Evolutionary conservation across 306 rosid species (phyloP), one percentile per base, ranked within the genome.

Genomic region (Vigna radiata): DNA sequence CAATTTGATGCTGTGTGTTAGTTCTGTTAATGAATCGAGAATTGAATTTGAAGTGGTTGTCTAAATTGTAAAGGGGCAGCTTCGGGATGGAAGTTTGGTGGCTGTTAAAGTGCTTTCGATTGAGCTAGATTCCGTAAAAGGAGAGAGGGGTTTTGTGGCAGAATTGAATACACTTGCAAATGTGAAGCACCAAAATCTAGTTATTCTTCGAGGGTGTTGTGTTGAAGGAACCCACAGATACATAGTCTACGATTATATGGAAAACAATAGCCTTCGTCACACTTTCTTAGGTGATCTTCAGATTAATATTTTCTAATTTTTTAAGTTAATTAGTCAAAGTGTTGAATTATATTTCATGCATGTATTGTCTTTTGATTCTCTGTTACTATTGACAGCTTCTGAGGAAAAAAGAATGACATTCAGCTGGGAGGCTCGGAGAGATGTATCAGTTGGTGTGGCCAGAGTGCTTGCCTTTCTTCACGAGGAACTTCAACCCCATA

Each of bases 201-300:
- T 90, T 14, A 61, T 25, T 77, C 91, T 93, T 54, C 69, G 82
- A 65, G 98, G 98, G 1, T 93, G 91, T 80, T 86, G 88, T 76
- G 94, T 90, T 7, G 94, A 90, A 56, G 93, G 90, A 82, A 62
- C 82, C 12, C 56, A 67, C 0, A 85, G 98, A 86, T 93, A 86
- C 59, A 70, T 93, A 68, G 93, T 93, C 76, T 93, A 89, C 52
- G 93, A 90, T 68, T 89, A 85, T 90, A 90, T 93, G 96, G 84
- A 86, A 75, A 90, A 90, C 80, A 93, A 89, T 31, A 90, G 87
- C 83, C 91, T 93, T 64, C 27, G 84, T 21, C 84, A 87, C 68
- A 83, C 85, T 70, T 90, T 93, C 50, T 80, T 85, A 49, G 88
- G 98, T 93, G 53, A 66, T 27, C 23, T 39, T 37, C 4, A 9